phyloP scores from a whole-genome alignment of 2,329 filamentous ascomycete genomes.

The Fusarium sp. region DNA sequence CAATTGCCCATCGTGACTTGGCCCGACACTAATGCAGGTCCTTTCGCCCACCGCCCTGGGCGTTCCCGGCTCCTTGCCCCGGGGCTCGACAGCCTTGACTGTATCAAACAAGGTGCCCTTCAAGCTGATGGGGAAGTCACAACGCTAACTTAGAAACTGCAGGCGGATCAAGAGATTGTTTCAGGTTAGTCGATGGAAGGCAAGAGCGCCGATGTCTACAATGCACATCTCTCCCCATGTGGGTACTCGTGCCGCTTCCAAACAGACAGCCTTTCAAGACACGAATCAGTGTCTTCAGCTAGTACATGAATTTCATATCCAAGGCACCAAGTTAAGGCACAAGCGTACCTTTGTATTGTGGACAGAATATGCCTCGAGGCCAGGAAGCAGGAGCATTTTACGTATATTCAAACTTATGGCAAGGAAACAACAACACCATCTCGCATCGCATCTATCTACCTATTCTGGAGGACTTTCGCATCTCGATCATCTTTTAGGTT shows the following conservation, averaged over 20 bases:
- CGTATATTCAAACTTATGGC: neutral
- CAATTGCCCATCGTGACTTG: slow-evolving; percentile 38
- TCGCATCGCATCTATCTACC: neutral
- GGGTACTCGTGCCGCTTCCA: slow-evolving; percentile 24
- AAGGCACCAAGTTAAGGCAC: neutral
- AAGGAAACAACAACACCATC: neutral
- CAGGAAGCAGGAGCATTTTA: neutral
- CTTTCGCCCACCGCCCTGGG: slow-evolving; percentile 43
- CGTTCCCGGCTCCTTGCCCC: slow-evolving; percentile 35
- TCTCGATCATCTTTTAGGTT: slow-evolving; percentile 22
- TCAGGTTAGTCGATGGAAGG: slow-evolving; percentile 43
- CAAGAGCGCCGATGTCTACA: slow-evolving; percentile 19
- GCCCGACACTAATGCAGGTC: slow-evolving; percentile 48
- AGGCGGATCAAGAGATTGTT: slow-evolving; percentile 44
- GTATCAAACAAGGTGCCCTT: slow-evolving; percentile 39
- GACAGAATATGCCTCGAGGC: neutral
- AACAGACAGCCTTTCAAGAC: slow-evolving; percentile 14
- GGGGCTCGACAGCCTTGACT: slow-evolving; percentile 35
- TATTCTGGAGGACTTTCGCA: slow-evolving; percentile 14
- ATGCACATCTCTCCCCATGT: slow-evolving; percentile 19
- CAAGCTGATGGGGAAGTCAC: slow-evolving; percentile 21
- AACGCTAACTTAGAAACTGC: slow-evolving; percentile 43
- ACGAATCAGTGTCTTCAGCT: neutral
- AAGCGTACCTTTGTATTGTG: no score
- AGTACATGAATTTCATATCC: slow-evolving; percentile 9